Conservation (phyloP, 257 asterid species). For the Capsicum baccatum region DNA sequence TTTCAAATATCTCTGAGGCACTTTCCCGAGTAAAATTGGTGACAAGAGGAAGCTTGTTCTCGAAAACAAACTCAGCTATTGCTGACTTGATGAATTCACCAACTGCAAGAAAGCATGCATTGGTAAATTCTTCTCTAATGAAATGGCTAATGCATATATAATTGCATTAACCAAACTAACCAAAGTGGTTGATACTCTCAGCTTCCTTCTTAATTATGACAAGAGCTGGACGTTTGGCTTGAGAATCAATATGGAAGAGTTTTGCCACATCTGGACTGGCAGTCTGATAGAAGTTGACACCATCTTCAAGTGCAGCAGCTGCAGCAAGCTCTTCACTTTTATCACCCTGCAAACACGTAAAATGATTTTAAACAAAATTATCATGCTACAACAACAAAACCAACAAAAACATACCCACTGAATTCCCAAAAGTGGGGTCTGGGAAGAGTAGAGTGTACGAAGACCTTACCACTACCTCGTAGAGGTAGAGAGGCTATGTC, state of each 20-base stretch:
- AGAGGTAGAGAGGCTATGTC: no score
- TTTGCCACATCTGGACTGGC: conserved; percentile 69
- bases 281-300: conserved; percentile 88
- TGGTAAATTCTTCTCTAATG: conserved; percentile 14
- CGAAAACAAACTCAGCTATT: conserved; percentile 75
- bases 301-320: conserved; percentile 82
- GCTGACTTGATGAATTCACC: conserved; percentile 80
- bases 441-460: no score
- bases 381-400: background rate
- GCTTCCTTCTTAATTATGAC: conserved; percentile 83
- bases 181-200: conserved; percentile 75
- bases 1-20: conserved; percentile 80
- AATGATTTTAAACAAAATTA: background rate
- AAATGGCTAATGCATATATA: background rate
- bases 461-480: no score
- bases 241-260: conserved; percentile 79
- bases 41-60: conserved; percentile 85
- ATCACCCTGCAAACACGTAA: conserved; percentile 62
- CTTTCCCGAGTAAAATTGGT: conserved; percentile 74
- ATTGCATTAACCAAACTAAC: conserved; percentile 50
- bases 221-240: conserved; percentile 78
- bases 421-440: no score
- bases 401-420: no score
- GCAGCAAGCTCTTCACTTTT: conserved; percentile 76
- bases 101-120: conserved; percentile 45